Percentiles rank a stretch among this genome's conserved stretches.
phyloP scores from a whole-genome alignment of 176 grass and related monocot species.

The Zea luxurians region DNA sequence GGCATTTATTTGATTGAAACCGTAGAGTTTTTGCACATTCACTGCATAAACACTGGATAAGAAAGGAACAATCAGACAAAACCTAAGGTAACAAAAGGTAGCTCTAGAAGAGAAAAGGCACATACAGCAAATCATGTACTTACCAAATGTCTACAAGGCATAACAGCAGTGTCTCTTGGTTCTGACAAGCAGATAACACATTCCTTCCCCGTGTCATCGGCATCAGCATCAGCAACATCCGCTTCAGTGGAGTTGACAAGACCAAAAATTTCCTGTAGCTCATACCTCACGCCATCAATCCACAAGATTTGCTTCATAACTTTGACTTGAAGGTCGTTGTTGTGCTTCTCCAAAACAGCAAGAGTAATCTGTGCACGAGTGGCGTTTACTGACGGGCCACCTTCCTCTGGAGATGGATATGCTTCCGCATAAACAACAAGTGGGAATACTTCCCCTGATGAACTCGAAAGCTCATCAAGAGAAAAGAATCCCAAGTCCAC shows the following conservation, averaged over 20 bases:
- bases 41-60: conserved; percentile 88
- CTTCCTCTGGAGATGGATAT: conserved; percentile 38
- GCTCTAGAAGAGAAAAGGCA: conserved; percentile 19
- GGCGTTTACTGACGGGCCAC: conserved; percentile 32
- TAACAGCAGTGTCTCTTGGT: conserved; percentile 76
- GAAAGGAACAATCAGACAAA: conserved; percentile 43
- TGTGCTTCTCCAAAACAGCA: conserved; percentile 78
- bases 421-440: conserved; percentile 83
- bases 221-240: conserved; percentile 46
- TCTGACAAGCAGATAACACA: conserved; percentile 98
- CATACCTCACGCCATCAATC: conserved; percentile 68
- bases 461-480: conserved; percentile 79
- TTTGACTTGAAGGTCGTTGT: conserved; percentile 72
- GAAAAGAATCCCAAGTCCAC: conserved; percentile 95
- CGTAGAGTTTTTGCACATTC: conserved; percentile 88
- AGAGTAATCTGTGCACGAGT: conserved; percentile 82
- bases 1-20: conserved; percentile 93
- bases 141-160: conserved; percentile 97
- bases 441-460: conserved; percentile 57
- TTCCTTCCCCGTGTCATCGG: conserved; percentile 73
- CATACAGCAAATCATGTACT: conserved; percentile 37
- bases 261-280: conserved; percentile 90
- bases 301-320: conserved; percentile 90
- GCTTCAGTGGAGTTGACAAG: conserved; percentile 59
- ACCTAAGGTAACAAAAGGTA: conserved; percentile 37